A percentile compares a stretch with the other conserved stretches of the same genome.
phyloP scores from a whole-genome alignment of 140 eudicot species.

The Flaveria floridana region DNA sequence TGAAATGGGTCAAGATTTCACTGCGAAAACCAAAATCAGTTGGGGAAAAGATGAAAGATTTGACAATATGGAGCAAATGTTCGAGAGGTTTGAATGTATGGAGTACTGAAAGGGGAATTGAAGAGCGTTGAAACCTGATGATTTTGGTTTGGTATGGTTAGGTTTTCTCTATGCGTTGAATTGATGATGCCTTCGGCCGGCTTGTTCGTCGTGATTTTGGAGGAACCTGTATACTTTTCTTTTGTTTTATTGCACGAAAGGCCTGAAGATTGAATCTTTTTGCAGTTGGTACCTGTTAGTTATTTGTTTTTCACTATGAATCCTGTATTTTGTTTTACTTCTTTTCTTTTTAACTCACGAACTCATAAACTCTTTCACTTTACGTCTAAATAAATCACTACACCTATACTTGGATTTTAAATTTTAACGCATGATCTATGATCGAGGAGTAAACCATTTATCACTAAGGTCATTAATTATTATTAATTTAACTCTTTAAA shows the following conservation, averaged over 20 bases:
- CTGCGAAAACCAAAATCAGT: conserved; percentile 30
- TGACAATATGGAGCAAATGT: background rate
- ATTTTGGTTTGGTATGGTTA: background rate
- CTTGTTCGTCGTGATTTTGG: conserved; percentile 31
- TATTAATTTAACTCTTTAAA: no score
- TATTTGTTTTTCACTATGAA: background rate
- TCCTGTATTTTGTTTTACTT: no score
- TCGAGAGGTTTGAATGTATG: background rate
- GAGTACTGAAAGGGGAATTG: background rate
- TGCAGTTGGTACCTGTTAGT: background rate
- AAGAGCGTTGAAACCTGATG: conserved; percentile 18
- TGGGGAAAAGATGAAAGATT: background rate
- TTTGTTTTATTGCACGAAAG: conserved; percentile 19
- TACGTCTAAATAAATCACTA: no score
- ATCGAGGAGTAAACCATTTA: no score
- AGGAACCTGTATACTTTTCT: conserved; percentile 14
- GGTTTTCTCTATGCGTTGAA: conserved; percentile 22
- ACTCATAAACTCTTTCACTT: no score
- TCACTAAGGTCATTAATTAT: no score
- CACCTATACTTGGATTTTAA: no score
- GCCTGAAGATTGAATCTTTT: background rate
- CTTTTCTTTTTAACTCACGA: no score
- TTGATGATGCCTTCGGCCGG: conserved; percentile 28
- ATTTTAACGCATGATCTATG: no score
- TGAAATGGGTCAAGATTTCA: conserved; percentile 23